Evolutionary conservation across 768 basidiomycete species (phyloP).

Genomic region (Brasilioporus rufonigricans): DNA sequence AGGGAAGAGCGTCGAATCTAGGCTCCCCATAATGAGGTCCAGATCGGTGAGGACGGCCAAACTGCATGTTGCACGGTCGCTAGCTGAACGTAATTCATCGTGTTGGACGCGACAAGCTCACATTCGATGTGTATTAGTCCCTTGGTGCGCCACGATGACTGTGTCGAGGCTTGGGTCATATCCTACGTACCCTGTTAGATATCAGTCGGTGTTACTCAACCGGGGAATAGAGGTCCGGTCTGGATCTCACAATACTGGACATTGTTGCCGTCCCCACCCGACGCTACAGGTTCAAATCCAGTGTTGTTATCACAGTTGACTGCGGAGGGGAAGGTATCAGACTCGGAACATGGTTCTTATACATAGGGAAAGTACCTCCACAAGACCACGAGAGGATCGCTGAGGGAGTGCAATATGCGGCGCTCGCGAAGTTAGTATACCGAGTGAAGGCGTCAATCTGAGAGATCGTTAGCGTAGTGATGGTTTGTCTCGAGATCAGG

Average conservation of each 20-base stretch:
- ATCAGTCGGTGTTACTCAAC: not conserved
- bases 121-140: constrained; percentile 30
- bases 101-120: constrained; percentile 42
- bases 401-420: constrained; percentile 45
- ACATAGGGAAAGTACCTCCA: constrained; percentile 38
- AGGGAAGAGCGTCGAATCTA: constrained; percentile 45
- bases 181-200: constrained; percentile 48
- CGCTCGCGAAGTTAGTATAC: constrained; percentile 48
- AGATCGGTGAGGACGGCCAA: constrained; percentile 39
- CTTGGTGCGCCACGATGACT: constrained; percentile 40
- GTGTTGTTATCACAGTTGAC: constrained; percentile 48
- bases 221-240: not conserved
- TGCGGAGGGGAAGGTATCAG: constrained; percentile 10
- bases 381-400: constrained; percentile 47
- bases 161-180: constrained; percentile 39
- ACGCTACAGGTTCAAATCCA: constrained; percentile 44
- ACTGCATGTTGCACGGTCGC: not conserved
- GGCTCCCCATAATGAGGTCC: constrained; percentile 27
- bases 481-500: constrained; percentile 32
- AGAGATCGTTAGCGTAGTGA: constrained; percentile 35
- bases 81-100: constrained; percentile 2
- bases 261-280: constrained; percentile 44
- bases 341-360: no score
- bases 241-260: constrained; percentile 45
- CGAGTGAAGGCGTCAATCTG: constrained; percentile 43